Percentiles rank a stretch among this genome's conserved stretches.
Conservation (phyloP, 257 asterid genomes). For the Solanum sparsipilum region DNA sequence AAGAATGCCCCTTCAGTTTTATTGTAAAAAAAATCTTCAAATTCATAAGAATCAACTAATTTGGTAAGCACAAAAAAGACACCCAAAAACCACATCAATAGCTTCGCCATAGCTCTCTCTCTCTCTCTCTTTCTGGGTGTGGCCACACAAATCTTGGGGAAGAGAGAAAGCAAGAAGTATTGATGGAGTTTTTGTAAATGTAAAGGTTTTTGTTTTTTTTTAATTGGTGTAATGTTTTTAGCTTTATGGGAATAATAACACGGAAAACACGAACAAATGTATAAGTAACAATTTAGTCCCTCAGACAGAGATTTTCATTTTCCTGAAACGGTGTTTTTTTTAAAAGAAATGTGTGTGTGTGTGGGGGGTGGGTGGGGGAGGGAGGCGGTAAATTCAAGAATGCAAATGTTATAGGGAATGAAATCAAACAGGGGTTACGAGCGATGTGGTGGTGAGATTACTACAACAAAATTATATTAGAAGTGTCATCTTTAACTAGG, state of each 20-base stretch:
- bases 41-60: conserved; percentile 40
- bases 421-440: not conserved
- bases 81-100: conserved; percentile 28
- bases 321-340: not conserved
- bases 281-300: not conserved
- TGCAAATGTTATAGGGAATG: not conserved
- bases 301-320: not conserved
- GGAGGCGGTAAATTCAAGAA: not conserved
- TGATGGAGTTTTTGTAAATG: not conserved
- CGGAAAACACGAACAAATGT: not conserved
- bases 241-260: not conserved
- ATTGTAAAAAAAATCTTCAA: conserved; percentile 32
- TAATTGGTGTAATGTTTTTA: not conserved
- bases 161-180: not conserved
- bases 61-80: conserved; percentile 12
- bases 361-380: not conserved
- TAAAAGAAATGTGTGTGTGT: not conserved
- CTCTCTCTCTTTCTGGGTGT: not conserved
- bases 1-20: conserved; percentile 34
- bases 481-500: fast-evolving
- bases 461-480: too few species aligned
- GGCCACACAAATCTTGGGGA: conserved; percentile 8
- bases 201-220: not conserved
- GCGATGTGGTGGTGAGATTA: too few species aligned
- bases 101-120: conserved; percentile 23